These are phyloP conservation scores for Neonectria sp. DNA, from an alignment of 2,329 filamentous ascomycete genomes.

Conservation along the genomic window DNA sequence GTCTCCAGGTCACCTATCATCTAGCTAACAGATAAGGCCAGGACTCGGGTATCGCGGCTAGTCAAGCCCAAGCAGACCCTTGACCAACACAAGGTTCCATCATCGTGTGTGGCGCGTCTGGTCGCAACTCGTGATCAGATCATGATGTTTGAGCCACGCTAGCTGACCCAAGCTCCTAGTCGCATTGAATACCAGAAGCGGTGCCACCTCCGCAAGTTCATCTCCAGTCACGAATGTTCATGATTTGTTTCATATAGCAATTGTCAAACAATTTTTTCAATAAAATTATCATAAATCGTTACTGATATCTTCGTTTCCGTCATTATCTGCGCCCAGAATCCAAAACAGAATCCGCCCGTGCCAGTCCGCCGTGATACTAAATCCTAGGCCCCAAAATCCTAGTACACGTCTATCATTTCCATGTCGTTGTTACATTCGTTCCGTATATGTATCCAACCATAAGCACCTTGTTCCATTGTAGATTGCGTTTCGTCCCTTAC, in stretches of 20 bases:
- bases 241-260: too few species aligned
- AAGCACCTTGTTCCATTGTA: neutral
- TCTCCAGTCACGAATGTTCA: too few species aligned
- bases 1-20: too few species aligned
- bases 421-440: constrained; percentile 11
- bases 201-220: neutral
- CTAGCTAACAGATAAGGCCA: neutral
- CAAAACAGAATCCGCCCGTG: constrained; percentile 8
- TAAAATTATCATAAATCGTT: constrained; percentile 22
- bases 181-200: neutral
- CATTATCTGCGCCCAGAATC: constrained; percentile 19
- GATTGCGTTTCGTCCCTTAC: constrained; percentile 1
- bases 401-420: constrained; percentile 22
- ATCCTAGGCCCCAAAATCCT: constrained; percentile 9
- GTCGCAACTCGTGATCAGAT: constrained; percentile 16
- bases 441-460: constrained; percentile 22
- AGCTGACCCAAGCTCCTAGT: too few species aligned
- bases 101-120: neutral
- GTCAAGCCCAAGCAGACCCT: neutral
- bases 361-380: constrained; percentile 6
- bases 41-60: neutral
- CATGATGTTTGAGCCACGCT: constrained; percentile 4
- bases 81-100: neutral
- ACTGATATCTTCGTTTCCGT: constrained; percentile 27
- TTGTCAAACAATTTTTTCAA: neutral